Percentiles rank a stretch among this genome's conserved stretches.
Conservation (phyloP, 495 filamentous ascomycete species). For the Neurospora sp. region DNA sequence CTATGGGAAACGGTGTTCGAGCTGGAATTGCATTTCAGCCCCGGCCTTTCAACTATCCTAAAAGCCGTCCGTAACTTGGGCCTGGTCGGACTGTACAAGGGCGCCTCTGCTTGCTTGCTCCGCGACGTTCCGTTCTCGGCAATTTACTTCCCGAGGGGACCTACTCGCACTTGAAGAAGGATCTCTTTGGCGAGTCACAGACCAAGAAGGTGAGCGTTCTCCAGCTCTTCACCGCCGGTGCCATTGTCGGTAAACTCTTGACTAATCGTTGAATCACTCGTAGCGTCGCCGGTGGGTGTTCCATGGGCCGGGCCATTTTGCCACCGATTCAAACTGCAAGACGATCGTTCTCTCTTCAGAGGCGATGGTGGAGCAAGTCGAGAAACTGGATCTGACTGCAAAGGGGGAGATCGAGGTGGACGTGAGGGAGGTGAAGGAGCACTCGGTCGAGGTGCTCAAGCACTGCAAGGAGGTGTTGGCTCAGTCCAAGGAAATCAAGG, state of each 20-base stretch:
- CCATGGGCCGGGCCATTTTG: background rate
- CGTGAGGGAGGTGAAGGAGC: too few species aligned
- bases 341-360: too few species aligned
- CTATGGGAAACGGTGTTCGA: too few species aligned
- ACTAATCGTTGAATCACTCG: background rate
- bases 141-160: slow-evolving; percentile 84
- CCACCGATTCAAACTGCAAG: background rate
- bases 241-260: slow-evolving; percentile 67
- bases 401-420: too few species aligned
- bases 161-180: slow-evolving; percentile 87
- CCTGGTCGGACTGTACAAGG: slow-evolving; percentile 90
- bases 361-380: too few species aligned
- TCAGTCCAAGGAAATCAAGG: too few species aligned
- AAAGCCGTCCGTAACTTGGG: slow-evolving; percentile 75
- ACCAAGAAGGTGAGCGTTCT: slow-evolving; percentile 84
- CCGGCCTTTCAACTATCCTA: too few species aligned
- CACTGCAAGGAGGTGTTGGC: too few species aligned
- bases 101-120: slow-evolving; percentile 87
- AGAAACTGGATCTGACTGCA: too few species aligned
- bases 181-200: slow-evolving; percentile 83
- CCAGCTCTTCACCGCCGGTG: slow-evolving; percentile 87
- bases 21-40: too few species aligned
- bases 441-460: too few species aligned
- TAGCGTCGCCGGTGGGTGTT: background rate
- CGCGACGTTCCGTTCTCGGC: slow-evolving; percentile 96